Conservation (phyloP, 2,329 filamentous ascomycete genomes). For the Incumbomyces delicatus region DNA sequence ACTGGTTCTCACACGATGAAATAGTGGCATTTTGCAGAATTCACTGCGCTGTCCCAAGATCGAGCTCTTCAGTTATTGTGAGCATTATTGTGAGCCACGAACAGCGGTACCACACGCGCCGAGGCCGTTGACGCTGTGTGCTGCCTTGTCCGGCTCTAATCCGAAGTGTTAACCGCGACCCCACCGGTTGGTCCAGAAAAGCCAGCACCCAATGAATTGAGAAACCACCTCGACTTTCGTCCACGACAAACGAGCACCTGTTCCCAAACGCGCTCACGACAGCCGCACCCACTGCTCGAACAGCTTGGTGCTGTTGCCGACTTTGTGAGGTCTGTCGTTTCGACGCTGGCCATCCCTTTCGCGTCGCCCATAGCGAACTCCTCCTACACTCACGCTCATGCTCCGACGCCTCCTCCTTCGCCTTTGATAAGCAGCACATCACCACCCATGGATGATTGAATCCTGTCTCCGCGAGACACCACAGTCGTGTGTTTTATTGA, state of each 20-base stretch:
- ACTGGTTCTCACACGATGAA: no score
- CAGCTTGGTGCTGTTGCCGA: neutral
- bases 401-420: neutral
- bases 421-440: neutral
- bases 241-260: neutral
- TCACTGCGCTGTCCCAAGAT: no score
- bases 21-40: no score
- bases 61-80: no score
- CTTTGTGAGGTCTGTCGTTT: neutral
- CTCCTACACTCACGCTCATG: neutral
- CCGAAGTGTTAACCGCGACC: neutral
- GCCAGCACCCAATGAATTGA: conserved; percentile 1
- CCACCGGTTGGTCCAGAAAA: neutral
- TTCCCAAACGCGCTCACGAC: neutral
- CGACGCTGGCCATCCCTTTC: neutral
- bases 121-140: neutral
- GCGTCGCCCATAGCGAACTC: neutral
- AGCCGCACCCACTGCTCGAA: neutral
- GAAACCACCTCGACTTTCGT: conserved; percentile 2
- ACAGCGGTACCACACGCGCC: no score
- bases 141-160: no score
- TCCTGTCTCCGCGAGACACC: no score
- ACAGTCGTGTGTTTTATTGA: no score
- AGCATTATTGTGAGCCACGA: no score
- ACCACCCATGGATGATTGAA: neutral